Base-by-base conservation (phyloP, 441 rosid genomes). In the Jatropha podagrica region DNA sequence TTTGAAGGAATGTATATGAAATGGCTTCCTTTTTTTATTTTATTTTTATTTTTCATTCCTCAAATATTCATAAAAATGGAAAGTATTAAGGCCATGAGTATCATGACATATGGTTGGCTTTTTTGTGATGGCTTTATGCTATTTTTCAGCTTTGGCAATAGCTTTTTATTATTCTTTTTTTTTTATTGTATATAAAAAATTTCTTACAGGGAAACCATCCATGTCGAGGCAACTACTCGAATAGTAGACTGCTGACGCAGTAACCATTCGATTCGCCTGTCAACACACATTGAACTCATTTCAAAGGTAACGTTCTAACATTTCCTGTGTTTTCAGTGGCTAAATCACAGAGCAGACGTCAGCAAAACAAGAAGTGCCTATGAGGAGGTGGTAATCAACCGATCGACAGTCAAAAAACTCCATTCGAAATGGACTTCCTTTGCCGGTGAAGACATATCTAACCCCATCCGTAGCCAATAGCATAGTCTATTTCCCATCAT, bases 401-500 rank as follows among this genome's bases (percentile, higher is more conserved):
- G 71, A 3, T 3, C 32, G 26, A 82, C 81, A 0, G 83, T 75
- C 41, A 48, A 62, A 32, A 85, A 78, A 32, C 72, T 87, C 14
- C 62, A 51, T 60, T 65, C 78, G 37, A 81, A 73, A 67, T 87
- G 88, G 89, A 74, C 74, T 13, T 85, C 86, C 77, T 74, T 64
- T 5, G 85, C 91, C 11, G 86, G 89, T 52, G 83, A 77, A 55
- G 85, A 88, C 80, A 83, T 79, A 71, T 71, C 83, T 7, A 58
- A 84, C 86, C 48, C 86, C 85, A 17, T 86, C 86, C 12, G 52
- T 86, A 20, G 80, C 84, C 2, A 26, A 82, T 15, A 81, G 82
- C 18, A 74, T 75, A 4, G 82, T 83, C 48, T 87, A 86, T 69
- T 86, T 87, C 74, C 91, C 88, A 18, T 81, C 83, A 20, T 87